Evolutionary conservation across 768 basidiomycete species (phyloP).

Genomic region (Kwoniella shandongensis): DNA sequence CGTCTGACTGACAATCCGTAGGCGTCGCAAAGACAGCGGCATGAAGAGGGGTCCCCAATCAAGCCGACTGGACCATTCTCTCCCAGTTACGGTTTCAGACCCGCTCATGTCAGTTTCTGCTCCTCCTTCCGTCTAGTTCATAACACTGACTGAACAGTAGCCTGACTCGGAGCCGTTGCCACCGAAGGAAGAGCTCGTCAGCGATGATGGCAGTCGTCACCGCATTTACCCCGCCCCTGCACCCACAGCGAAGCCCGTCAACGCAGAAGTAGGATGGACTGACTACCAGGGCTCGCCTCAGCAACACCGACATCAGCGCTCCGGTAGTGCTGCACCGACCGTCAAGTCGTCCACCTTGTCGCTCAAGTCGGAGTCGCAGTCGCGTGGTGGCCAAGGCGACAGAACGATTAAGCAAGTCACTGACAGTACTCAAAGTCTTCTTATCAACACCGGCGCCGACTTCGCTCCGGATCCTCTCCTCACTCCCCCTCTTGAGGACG

Average conservation of each 20-base stretch:
- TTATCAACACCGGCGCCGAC: background rate
- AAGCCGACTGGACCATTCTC: conserved; percentile 11
- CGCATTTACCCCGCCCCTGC: conserved; percentile 34
- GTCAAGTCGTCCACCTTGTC: background rate
- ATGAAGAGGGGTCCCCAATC: no score
- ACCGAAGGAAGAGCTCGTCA: conserved; percentile 7
- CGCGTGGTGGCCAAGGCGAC: background rate
- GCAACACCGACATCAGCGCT: background rate
- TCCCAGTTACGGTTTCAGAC: conserved; percentile 21
- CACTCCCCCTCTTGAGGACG: no score
- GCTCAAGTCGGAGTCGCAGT: background rate
- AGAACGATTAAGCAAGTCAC: no score
- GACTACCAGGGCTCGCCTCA: background rate
- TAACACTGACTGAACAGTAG: no score
- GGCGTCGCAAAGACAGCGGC: no score
- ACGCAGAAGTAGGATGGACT: conserved; percentile 31
- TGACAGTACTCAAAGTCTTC: no score
- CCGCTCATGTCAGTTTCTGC: conserved; percentile 9
- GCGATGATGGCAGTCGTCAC: conserved; percentile 4
- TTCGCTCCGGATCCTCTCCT: background rate
- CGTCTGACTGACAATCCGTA: no score
- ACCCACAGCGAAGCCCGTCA: conserved; percentile 19
- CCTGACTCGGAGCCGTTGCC: conserved; percentile 9
- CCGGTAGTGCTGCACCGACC: background rate
- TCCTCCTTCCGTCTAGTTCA: no score